A percentile compares a stretch with the other conserved stretches of the same genome.
Conservation (phyloP, 805 yeast genomes). For the Geotrichum ghanense region DNA sequence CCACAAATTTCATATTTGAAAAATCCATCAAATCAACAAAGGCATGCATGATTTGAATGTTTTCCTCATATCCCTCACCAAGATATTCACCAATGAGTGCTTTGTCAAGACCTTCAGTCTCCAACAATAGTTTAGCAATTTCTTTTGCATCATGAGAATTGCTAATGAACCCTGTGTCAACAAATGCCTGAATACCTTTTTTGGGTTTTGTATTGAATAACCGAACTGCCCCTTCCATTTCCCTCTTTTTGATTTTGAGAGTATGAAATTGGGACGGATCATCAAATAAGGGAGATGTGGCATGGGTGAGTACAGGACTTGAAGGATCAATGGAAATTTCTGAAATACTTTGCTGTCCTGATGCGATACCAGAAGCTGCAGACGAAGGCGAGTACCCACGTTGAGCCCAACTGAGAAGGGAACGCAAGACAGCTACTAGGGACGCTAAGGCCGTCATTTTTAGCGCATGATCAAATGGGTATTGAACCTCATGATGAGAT, state of each 20-base stretch:
- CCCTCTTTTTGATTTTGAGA: constrained; percentile 72
- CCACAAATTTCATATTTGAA: constrained; percentile 56
- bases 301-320: constrained; percentile 1
- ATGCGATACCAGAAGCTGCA: constrained; percentile 7
- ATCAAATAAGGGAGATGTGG: constrained; percentile 27
- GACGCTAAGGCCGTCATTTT: constrained; percentile 73
- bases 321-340: constrained; percentile 5
- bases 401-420: constrained; percentile 81
- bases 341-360: constrained; percentile 5
- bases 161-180: constrained; percentile 51
- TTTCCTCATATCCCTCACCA: constrained; percentile 76
- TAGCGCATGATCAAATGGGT: constrained; percentile 71
- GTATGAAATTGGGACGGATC: constrained; percentile 79
- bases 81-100: constrained; percentile 79
- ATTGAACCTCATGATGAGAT: constrained; percentile 22
- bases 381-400: constrained; percentile 32
- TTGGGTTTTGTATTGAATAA: constrained; percentile 80
- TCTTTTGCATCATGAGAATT: constrained; percentile 44
- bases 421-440: constrained; percentile 69
- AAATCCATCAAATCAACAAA: constrained; percentile 87
- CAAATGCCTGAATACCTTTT: constrained; percentile 56
- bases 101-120: constrained; percentile 66
- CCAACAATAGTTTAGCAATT: constrained; percentile 64
- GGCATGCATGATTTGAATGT: constrained; percentile 80
- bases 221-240: constrained; percentile 62